Percentiles rank a stretch among this genome's conserved stretches.
phyloP scores from a whole-genome alignment of 2,329 filamentous ascomycete genomes.

The Colletotrichum musae region DNA sequence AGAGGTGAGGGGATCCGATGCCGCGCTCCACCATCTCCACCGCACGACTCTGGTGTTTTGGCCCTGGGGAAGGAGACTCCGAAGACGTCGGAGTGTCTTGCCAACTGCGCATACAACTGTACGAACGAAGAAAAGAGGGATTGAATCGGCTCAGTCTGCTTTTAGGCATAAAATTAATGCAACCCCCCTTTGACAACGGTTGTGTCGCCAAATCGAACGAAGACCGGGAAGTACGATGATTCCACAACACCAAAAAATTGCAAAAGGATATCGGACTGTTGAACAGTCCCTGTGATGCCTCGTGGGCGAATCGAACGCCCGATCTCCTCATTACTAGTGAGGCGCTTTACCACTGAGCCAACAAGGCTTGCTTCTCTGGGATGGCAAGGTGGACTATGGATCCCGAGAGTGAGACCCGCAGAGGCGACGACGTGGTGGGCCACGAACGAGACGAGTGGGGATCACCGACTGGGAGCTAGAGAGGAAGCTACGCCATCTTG shows the following conservation, averaged over 20 bases:
- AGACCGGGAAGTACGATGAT: no score
- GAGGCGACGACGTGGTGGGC: slow-evolving; percentile 3
- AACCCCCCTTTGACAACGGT: no score
- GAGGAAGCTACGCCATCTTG: no score
- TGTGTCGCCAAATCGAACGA: no score
- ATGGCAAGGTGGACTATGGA: neutral
- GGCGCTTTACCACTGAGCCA: slow-evolving; percentile 41
- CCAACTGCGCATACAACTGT: neutral
- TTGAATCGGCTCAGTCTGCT: no score
- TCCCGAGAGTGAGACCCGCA: neutral
- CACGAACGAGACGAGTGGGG: neutral
- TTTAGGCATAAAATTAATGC: no score
- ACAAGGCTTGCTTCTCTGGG: slow-evolving; percentile 2
- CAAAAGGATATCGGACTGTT: neutral
- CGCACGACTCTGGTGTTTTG: slow-evolving; percentile 7
- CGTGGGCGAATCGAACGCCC: slow-evolving; percentile 41
- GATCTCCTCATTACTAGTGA: slow-evolving; percentile 42
- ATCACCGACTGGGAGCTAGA: neutral
- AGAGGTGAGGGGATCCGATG: slow-evolving; percentile 17
- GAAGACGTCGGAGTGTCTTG: neutral
- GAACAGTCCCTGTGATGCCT: neutral
- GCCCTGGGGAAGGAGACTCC: slow-evolving; percentile 2
- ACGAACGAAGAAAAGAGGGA: neutral
- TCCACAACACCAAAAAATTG: neutral
- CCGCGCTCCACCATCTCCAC: slow-evolving; percentile 31